phyloP scores from a whole-genome alignment of 75 land plant genomes.

The Cupressus sempervirens region DNA sequence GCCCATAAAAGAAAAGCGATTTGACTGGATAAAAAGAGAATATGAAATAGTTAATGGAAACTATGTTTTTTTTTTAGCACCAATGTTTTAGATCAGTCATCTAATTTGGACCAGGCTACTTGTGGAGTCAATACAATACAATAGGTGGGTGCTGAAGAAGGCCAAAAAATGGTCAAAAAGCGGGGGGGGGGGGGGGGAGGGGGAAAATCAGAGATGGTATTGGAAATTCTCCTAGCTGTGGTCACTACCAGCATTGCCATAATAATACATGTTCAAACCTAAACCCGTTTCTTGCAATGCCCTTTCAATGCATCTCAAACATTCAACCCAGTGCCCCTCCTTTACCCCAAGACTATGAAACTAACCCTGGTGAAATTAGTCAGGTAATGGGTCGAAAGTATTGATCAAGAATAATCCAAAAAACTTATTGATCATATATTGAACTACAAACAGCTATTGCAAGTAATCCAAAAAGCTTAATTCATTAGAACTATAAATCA shows the following conservation, averaged over 20 bases:
- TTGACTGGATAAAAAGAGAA: no score
- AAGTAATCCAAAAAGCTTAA: no score
- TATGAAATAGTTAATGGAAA: no score
- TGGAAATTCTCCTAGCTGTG: neutral
- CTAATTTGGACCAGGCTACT: neutral
- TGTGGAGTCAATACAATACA: neutral
- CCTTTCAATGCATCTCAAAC: neutral
- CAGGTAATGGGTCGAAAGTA: no score
- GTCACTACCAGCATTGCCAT: neutral
- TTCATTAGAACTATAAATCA: no score
- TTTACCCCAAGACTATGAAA: neutral
- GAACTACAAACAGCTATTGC: no score
- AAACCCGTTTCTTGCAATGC: neutral
- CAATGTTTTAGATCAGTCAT: no score
- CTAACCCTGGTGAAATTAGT: neutral
- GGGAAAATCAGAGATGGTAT: neutral
- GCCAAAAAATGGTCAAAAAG: neutral
- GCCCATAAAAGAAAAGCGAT: no score
- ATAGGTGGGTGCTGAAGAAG: neutral
- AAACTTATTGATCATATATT: no score
- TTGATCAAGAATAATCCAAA: no score
- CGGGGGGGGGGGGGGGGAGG: neutral
- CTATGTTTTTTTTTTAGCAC: no score
- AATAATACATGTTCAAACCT: neutral
- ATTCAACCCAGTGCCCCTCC: conserved; percentile 5